These are phyloP conservation scores for Ormosia emarginata DNA, from an alignment of 306 rosid genomes.

Conservation along the genomic window DNA sequence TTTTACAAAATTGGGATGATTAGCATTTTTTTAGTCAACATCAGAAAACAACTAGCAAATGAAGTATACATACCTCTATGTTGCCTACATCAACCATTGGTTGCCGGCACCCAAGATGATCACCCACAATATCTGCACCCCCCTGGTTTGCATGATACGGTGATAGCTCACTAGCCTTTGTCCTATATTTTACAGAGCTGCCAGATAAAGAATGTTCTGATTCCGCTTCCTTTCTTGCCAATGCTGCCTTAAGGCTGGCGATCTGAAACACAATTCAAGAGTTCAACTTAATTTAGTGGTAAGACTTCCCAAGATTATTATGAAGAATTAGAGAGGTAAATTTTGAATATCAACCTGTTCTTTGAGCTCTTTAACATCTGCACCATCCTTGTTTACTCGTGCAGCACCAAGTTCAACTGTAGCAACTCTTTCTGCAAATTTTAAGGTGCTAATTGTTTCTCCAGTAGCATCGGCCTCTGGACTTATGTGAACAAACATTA, in stretches of 20 bases:
- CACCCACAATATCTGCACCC: constrained; percentile 37
- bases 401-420: constrained; percentile 97
- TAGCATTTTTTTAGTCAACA: neutral
- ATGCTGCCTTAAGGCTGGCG: constrained; percentile 67
- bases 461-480: constrained; percentile 79
- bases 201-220: constrained; percentile 49
- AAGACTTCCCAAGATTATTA: constrained; percentile 14
- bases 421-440: constrained; percentile 95
- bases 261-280: constrained; percentile 44
- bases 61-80: constrained; percentile 54
- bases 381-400: constrained; percentile 75
- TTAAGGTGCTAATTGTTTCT: constrained; percentile 88
- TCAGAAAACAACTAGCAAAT: neutral
- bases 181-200: constrained; percentile 59
- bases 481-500: constrained; percentile 96
- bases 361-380: constrained; percentile 88
- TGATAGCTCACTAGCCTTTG: constrained; percentile 47
- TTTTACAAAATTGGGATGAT: neutral
- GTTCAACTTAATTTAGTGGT: neutral
- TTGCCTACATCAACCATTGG: constrained; percentile 59
- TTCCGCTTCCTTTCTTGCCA: constrained; percentile 72
- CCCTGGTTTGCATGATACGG: constrained; percentile 49
- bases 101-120: constrained; percentile 41
- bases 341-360: constrained; percentile 59
- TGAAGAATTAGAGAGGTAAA: neutral